Evolutionary conservation across 768 basidiomycete species (phyloP).

Genomic region (Pleurotus tuber-regium): DNA sequence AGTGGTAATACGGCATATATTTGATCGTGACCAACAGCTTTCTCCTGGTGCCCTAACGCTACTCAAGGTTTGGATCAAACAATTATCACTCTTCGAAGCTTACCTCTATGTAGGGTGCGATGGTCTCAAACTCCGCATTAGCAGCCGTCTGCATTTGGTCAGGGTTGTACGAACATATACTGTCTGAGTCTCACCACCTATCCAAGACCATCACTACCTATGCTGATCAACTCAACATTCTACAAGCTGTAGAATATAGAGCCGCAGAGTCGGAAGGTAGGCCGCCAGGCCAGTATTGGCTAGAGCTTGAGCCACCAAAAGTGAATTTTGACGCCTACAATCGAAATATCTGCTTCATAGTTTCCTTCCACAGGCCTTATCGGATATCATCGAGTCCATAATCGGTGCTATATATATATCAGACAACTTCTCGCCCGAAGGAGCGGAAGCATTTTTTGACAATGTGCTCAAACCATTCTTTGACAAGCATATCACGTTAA

Average conservation of each 20-base stretch:
- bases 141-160: slow-evolving; percentile 73
- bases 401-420: slow-evolving; percentile 79
- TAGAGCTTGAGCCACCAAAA: slow-evolving; percentile 75
- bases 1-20: slow-evolving; percentile 79
- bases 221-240: slow-evolving; percentile 40
- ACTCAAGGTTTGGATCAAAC: slow-evolving; percentile 57
- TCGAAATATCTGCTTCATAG: background rate
- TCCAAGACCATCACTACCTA: slow-evolving; percentile 53
- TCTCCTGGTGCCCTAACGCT: slow-evolving; percentile 78
- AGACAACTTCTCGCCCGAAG: slow-evolving; percentile 62
- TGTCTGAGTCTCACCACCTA: slow-evolving; percentile 54
- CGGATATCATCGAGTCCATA: slow-evolving; percentile 78
- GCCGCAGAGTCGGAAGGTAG: slow-evolving; percentile 47
- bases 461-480: slow-evolving; percentile 74
- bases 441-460: slow-evolving; percentile 64
- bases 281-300: slow-evolving; percentile 72
- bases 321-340: slow-evolving; percentile 30
- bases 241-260: slow-evolving; percentile 45
- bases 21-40: slow-evolving; percentile 55
- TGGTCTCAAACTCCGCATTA: slow-evolving; percentile 81
- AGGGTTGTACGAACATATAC: slow-evolving; percentile 61
- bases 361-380: slow-evolving; percentile 52
- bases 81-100: slow-evolving; percentile 1
- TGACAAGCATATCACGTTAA: slow-evolving; percentile 69
- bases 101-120: slow-evolving; percentile 55